Conservation (phyloP, 2,329 filamentous ascomycete species). For the Colletotrichum chlorophyti region DNA sequence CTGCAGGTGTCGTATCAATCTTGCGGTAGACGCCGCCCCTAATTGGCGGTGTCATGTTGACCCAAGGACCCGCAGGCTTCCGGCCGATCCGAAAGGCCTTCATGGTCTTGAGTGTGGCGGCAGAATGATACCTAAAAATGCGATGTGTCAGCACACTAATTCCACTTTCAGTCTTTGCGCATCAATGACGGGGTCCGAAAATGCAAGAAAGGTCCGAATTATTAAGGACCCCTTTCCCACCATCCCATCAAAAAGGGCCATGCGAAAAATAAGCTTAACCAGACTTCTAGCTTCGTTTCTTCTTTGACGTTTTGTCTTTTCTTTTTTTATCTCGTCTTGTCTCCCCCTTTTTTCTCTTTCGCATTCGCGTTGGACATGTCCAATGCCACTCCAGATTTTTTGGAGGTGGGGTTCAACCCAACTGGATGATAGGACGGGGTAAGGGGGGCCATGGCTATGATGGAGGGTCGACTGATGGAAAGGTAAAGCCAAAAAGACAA, state of each 20-base stretch:
- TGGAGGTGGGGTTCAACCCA: neutral
- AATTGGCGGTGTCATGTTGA: conserved; percentile 66
- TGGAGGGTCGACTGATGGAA: neutral
- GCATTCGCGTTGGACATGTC: neutral
- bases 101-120: conserved; percentile 61
- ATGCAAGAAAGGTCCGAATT: conserved; percentile 7
- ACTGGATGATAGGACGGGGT: neutral
- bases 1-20: conserved; percentile 23
- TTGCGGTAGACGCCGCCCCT: conserved; percentile 52
- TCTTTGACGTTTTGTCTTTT: neutral
- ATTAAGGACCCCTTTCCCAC: conserved; percentile 18
- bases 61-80: conserved; percentile 60
- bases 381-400: neutral
- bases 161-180: conserved; percentile 23
- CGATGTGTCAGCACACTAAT: conserved; percentile 36
- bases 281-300: conserved; percentile 25
- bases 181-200: conserved; percentile 10
- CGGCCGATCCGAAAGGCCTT: conserved; percentile 66
- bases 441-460: too few relatives aligned
- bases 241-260: neutral
- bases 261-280: conserved; percentile 22
- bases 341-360: neutral
- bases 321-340: neutral
- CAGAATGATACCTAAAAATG: conserved; percentile 61
- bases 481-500: too few relatives aligned